Percentiles rank a stretch among this genome's conserved stretches.
These are phyloP conservation scores for Pittosporum tobira DNA, from an alignment of 129 eudicot species.

Conservation along the genomic window DNA sequence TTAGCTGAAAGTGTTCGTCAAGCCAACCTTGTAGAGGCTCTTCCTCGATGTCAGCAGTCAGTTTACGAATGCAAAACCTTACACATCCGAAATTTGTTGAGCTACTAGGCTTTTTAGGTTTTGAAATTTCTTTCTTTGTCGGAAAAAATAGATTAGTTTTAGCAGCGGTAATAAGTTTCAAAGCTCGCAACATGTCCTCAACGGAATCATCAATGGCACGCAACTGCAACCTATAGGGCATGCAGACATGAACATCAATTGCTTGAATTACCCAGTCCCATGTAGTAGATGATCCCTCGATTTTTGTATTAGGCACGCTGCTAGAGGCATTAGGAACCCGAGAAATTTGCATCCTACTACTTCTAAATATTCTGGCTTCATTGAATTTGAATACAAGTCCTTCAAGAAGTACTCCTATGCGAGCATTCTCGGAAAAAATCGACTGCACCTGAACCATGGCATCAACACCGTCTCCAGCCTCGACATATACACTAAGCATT, in stretches of 20 bases:
- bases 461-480: conserved; percentile 97
- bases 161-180: conserved; percentile 75
- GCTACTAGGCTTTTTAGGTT: conserved; percentile 57
- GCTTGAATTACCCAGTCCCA: conserved; percentile 99
- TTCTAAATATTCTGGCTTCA: conserved; percentile 55
- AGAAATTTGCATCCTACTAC: conserved; percentile 94
- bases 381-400: conserved; percentile 73
- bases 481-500: conserved; percentile 77
- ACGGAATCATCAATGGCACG: conserved; percentile 97
- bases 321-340: conserved; percentile 59
- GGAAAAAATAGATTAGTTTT: conserved; percentile 54
- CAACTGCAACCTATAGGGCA: conserved; percentile 87
- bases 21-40: conserved; percentile 99
- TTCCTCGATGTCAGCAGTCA: conserved; percentile 91
- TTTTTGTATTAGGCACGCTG: conserved; percentile 25
- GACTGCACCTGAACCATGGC: conserved; percentile 74
- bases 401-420: conserved; percentile 90
- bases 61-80: conserved; percentile 61
- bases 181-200: conserved; percentile 89
- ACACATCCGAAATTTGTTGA: conserved; percentile 65
- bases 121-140: conserved; percentile 43
- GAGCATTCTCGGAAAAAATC: conserved; percentile 95
- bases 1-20: conserved; percentile 76
- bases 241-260: conserved; percentile 78
- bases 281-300: conserved; percentile 36